Base-by-base conservation (phyloP, 176 grass and related monocot genomes). In the Echinochloa phyllopogon region DNA sequence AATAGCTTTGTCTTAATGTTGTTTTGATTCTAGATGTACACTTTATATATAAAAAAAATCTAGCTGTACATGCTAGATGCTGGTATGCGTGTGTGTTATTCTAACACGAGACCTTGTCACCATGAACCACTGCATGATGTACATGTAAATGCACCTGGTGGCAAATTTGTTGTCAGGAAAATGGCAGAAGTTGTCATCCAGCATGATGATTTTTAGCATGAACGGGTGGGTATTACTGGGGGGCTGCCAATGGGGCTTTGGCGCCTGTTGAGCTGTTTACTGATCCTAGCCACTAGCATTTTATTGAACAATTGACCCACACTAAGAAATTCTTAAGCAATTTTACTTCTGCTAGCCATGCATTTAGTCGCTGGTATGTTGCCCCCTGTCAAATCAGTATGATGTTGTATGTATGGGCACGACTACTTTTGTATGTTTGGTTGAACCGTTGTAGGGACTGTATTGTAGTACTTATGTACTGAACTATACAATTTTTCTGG, bases 371-470 rank as follows among this genome's bases (percentile, higher is more conserved):
- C 55, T 52, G 0, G 25, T 72, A 42, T 18, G 12, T 55, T 43
- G 27, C 10, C 52, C 13, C 13, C n/a, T 59, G 3, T 71, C 9
- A 82, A 57, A 55, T 38, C 1, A 44, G 4, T 27, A 16, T 1
- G 6, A 4, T 25, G 24, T 57, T 41, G 40, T 29, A 61, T 37
- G 10, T 29, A 24, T 61, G 69, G 14, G 24, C 21, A 12, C 23
- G 24, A 29, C 50, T 79, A 79, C 16, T 65, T 13, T 50, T 79
- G 2, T 73, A 56, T 69, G 64, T 69, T 68, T 69, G 21, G 47
- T 69, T 69, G 21, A 56, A 69, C 8, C 8, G 5, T 65, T 65
- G 62, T 48, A 73, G 0, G 3, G 21, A 20, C 15, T 7, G 7
- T 15, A 37, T 29, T 5, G 15, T 36, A 37, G 20, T 55, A 55